A percentile compares a stretch with the other conserved stretches of the same genome.
These are phyloP conservation scores for Penicillium sp. DNA, from an alignment of 2,329 filamentous ascomycete species.

Conservation along the genomic window DNA sequence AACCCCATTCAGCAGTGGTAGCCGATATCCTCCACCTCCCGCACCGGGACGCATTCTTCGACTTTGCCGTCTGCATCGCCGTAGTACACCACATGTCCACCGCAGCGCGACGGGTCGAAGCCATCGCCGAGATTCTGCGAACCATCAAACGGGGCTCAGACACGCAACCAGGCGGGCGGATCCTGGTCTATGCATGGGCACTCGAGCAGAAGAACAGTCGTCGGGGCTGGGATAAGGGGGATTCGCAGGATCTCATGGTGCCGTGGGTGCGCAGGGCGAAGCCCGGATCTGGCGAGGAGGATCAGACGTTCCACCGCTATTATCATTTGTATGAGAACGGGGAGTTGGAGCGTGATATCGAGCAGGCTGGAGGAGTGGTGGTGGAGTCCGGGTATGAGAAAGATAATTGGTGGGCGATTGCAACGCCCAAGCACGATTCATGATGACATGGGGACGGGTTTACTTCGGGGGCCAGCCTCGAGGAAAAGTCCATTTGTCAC, in stretches of 20 bases:
- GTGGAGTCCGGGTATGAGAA: conserved; percentile 87
- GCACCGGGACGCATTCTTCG: conserved; percentile 69
- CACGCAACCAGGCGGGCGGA: conserved; percentile 60
- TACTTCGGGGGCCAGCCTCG: conserved; percentile 42
- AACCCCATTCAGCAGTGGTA: conserved; percentile 72
- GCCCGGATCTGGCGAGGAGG: conserved; percentile 31
- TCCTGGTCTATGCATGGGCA: conserved; percentile 92
- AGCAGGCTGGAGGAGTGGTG: conserved; percentile 74
- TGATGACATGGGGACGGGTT: conserved; percentile 17
- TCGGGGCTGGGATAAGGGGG: conserved; percentile 83
- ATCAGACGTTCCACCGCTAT: conserved; percentile 78
- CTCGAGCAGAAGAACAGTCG: conserved; percentile 87
- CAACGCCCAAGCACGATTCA: conserved; percentile 40
- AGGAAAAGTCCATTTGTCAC: conserved; percentile 16
- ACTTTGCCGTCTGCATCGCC: conserved; percentile 93
- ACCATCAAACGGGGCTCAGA: conserved; percentile 57
- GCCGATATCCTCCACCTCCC: conserved; percentile 86
- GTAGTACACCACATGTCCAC: conserved; percentile 95
- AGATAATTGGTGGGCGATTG: conserved; percentile 97
- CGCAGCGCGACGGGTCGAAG: conserved; percentile 71
- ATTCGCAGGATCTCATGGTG: conserved; percentile 90
- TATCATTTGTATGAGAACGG: conserved; percentile 91
- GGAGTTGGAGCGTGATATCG: conserved; percentile 82
- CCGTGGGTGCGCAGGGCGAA: conserved; percentile 79
- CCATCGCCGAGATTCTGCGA: conserved; percentile 72